phyloP scores from a whole-genome alignment of 495 filamentous ascomycete species.

The Aspergillus ellipticus region DNA sequence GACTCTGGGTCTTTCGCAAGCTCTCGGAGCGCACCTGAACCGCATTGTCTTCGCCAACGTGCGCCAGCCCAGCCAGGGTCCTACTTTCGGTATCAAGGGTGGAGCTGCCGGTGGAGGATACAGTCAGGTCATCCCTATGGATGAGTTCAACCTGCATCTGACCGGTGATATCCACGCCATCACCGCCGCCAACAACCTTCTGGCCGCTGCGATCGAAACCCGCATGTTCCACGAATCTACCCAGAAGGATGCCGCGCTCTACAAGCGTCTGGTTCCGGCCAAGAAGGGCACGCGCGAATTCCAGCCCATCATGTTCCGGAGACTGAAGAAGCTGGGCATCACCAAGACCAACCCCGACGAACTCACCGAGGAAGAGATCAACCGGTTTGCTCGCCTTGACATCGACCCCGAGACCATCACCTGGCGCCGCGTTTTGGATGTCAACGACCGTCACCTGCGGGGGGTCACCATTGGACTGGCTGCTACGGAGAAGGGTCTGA shows the following conservation, averaged over 20 bases:
- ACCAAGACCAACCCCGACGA: conserved; percentile 90
- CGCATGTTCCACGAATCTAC: conserved; percentile 97
- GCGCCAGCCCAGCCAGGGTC: conserved; percentile 92
- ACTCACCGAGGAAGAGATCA: conserved; percentile 84
- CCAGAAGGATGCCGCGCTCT: conserved; percentile 87
- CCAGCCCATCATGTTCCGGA: conserved; percentile 82
- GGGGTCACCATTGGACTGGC: conserved; percentile 84
- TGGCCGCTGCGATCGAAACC: conserved; percentile 97
- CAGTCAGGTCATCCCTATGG: conserved; percentile 99
- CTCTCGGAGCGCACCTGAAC: conserved; percentile 84
- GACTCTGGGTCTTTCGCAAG: conserved; percentile 93
- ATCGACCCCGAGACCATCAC: conserved; percentile 97
- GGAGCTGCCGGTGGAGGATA: conserved; percentile 96
- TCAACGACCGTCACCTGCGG: conserved; percentile 92
- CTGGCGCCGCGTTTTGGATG: conserved; percentile 92
- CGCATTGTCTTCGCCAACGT: conserved; percentile 93
- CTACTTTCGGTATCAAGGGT: conserved; percentile 98
- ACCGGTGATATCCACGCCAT: conserved; percentile 98
- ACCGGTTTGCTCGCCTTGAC: conserved; percentile 83
- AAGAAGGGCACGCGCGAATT: conserved; percentile 90
- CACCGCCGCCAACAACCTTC: conserved; percentile 93
- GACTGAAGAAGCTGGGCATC: conserved; percentile 91
- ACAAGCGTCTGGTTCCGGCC: conserved; percentile 79
- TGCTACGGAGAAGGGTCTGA: conserved; percentile 82
- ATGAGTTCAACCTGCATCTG: conserved; percentile 97